These are phyloP conservation scores for Hymenoscyphus occultus DNA, from an alignment of 2,329 filamentous ascomycete species.

Conservation along the genomic window DNA sequence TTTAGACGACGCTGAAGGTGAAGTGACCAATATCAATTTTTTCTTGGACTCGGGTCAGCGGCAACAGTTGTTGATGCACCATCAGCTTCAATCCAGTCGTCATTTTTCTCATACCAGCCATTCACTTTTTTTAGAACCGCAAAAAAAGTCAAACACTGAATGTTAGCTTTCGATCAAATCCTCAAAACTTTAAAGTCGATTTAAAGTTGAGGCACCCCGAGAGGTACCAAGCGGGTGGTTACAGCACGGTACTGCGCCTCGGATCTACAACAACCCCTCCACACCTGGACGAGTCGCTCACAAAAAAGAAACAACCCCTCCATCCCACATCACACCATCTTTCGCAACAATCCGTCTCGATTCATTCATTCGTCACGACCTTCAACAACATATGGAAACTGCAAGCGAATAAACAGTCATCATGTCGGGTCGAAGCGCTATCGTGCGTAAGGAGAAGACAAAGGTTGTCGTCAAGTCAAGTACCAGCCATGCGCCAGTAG, in stretches of 20 bases:
- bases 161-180: background rate
- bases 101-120: background rate
- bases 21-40: background rate
- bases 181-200: background rate
- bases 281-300: background rate
- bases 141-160: background rate
- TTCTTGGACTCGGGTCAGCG: background rate
- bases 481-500: background rate
- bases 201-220: background rate
- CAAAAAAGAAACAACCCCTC: background rate
- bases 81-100: background rate
- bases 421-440: slow-evolving; percentile 58
- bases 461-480: slow-evolving; percentile 38
- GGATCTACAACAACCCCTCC: background rate
- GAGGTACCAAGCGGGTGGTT: background rate
- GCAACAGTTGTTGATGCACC: background rate
- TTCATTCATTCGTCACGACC: background rate
- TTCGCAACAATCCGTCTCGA: background rate
- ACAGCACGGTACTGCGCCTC: background rate
- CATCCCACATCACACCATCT: background rate
- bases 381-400: background rate
- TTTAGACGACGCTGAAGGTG: background rate
- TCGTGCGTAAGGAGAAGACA: slow-evolving; percentile 57
- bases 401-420: slow-evolving; percentile 15
- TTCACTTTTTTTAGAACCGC: background rate